Conservation (phyloP, 2,329 filamentous ascomycete species). For the Trichoderma sp. region DNA sequence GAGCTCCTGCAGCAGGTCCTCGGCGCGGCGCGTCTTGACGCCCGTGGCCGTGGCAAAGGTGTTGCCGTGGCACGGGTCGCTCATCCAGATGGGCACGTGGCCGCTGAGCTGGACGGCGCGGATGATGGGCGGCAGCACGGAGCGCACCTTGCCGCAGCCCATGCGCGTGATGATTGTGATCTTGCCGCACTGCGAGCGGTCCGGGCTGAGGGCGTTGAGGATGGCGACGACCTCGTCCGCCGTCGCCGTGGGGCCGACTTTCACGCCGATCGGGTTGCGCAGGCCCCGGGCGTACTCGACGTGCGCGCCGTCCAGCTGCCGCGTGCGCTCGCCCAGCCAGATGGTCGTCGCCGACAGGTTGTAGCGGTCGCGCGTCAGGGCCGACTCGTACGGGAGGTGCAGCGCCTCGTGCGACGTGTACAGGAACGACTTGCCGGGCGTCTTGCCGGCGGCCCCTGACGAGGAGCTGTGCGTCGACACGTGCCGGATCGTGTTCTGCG, state of each 20-base stretch:
- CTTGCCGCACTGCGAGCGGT: not conserved
- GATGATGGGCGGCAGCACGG: not conserved
- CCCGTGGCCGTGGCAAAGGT: not conserved
- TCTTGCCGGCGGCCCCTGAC: not conserved
- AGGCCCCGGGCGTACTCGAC: not conserved
- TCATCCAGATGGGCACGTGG: not conserved
- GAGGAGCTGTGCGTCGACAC: not conserved
- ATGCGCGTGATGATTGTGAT: not conserved
- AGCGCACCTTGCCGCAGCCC: not conserved
- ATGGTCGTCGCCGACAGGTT: not conserved
- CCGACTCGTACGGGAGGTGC: not conserved
- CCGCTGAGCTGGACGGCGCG: not conserved
- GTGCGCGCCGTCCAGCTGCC: not conserved
- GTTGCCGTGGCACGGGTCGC: not conserved
- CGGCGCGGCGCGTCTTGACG: not conserved
- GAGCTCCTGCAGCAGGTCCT: not conserved
- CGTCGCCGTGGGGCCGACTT: not conserved
- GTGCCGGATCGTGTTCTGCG: not conserved
- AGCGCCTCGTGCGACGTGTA: not conserved
- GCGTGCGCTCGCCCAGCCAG: constrained; percentile 1
- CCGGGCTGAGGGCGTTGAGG: not conserved
- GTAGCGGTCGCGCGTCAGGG: not conserved
- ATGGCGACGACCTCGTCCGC: not conserved
- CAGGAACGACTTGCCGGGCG: not conserved
- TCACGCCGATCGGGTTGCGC: not conserved